Evolutionary conservation across 805 yeast genomes (phyloP).

Genomic region (Yamadazyma laniorum): DNA sequence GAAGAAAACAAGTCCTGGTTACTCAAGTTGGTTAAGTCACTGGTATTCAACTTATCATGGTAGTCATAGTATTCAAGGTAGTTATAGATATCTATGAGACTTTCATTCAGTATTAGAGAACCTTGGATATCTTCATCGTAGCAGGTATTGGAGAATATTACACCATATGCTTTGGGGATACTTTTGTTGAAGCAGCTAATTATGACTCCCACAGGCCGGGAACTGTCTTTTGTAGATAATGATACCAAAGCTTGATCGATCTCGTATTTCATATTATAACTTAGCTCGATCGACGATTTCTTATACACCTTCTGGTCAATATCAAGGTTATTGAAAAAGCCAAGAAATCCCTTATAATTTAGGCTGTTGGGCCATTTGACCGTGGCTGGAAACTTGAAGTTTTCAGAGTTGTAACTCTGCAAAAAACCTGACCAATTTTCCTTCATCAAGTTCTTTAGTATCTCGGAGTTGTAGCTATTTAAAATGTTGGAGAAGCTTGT

Average conservation of each 20-base stretch:
- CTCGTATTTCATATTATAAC: conserved; percentile 15
- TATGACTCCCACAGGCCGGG: conserved; percentile 25
- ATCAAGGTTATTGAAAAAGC: conserved; percentile 20
- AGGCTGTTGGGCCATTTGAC: conserved; percentile 37
- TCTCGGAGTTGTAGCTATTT: conserved; percentile 16
- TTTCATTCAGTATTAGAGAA: conserved; percentile 7
- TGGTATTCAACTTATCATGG: conserved; percentile 23
- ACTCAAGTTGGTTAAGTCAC: conserved; percentile 16
- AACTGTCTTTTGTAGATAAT: conserved; percentile 1
- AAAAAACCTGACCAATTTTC: conserved; percentile 33
- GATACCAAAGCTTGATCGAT: conserved; percentile 18
- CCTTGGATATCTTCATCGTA: conserved; percentile 5
- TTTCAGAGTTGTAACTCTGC: conserved; percentile 22
- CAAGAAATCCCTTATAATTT: conserved; percentile 37
- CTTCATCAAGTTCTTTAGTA: conserved; percentile 17
- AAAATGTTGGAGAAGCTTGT: conserved; percentile 21
- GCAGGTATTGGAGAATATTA: conserved; percentile 18
- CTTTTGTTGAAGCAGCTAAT: conserved; percentile 26
- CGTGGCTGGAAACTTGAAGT: conserved; percentile 19
- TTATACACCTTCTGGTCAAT: conserved; percentile 19
- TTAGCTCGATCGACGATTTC: conserved; percentile 26
- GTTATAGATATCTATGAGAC: conserved; percentile 25
- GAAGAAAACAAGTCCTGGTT: conserved; percentile 17
- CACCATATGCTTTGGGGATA: conserved; percentile 32
- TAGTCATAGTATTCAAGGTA: conserved; percentile 32